Percentiles rank a stretch among this genome's conserved stretches.
These are phyloP conservation scores for Seminavis robusta DNA, from an alignment of 108 stramenopile genomes.

Conservation along the genomic window DNA sequence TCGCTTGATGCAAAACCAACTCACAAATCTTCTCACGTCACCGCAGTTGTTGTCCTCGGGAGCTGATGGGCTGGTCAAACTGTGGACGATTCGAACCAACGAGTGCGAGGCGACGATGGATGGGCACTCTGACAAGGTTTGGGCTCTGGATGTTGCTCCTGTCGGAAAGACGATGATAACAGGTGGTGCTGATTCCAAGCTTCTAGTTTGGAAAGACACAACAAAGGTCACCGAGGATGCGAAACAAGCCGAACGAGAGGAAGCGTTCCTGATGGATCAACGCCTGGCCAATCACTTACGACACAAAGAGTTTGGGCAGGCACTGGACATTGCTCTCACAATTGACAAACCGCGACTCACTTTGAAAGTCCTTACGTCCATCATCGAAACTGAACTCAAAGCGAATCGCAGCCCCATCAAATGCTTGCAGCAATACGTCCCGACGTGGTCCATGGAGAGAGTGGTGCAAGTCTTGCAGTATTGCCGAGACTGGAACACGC, in stretches of 20 bases:
- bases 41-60: conserved; percentile 90
- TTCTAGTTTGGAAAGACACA: conserved; percentile 92
- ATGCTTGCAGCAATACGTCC: conserved; percentile 60
- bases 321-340: conserved; percentile 78
- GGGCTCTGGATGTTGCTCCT: conserved; percentile 85
- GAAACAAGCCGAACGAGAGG: conserved; percentile 57
- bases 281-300: conserved; percentile 83
- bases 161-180: conserved; percentile 69
- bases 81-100: conserved; percentile 93
- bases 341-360: conserved; percentile 82
- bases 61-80: conserved; percentile 92
- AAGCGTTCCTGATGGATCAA: conserved; percentile 81
- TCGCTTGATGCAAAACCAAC: no score
- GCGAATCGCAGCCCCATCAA: conserved; percentile 36
- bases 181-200: conserved; percentile 90
- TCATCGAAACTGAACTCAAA: conserved; percentile 62
- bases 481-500: conserved; percentile 88
- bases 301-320: conserved; percentile 82
- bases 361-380: conserved; percentile 64
- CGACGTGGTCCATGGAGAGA: conserved; percentile 58
- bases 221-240: conserved; percentile 79
- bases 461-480: conserved; percentile 76
- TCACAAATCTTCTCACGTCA: no score
- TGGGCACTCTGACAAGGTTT: conserved; percentile 89
- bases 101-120: conserved; percentile 94